Conservation (phyloP, 2,329 filamentous ascomycete genomes). For the Kalmusia sp. region DNA sequence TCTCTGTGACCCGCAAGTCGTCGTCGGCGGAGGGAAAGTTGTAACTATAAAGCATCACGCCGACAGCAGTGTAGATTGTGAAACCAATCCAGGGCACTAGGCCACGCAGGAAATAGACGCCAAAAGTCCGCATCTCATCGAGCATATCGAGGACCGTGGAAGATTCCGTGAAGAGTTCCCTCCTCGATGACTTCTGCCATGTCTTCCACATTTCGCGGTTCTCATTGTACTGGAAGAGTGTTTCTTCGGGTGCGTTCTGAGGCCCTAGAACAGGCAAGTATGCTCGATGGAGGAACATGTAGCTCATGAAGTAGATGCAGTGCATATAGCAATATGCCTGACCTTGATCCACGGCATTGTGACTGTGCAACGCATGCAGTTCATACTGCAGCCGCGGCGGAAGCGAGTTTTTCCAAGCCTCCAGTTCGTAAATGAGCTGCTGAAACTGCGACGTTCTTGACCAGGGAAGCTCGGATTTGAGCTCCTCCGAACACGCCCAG, state of each 20-base stretch:
- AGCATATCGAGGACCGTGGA: conserved; percentile 50
- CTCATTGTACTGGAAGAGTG: conserved; percentile 40
- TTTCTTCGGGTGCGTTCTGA: conserved; percentile 39
- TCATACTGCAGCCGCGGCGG: conserved; percentile 47
- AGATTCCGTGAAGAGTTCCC: conserved; percentile 45
- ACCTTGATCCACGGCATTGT: conserved; percentile 51
- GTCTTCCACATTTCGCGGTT: conserved; percentile 43
- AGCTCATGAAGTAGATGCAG: conserved; percentile 51
- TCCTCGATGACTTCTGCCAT: conserved; percentile 46
- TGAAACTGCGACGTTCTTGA: conserved; percentile 44
- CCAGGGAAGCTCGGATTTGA: conserved; percentile 48
- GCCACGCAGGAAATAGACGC: conserved; percentile 48
- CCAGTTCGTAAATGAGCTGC: conserved; percentile 42
- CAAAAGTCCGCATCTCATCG: conserved; percentile 50
- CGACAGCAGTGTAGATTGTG: conserved; percentile 51
- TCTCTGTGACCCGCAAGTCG: conserved; percentile 40
- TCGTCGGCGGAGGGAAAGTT: conserved; percentile 47
- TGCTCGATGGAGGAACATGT: conserved; percentile 51
- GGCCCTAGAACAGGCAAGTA: conserved; percentile 49
- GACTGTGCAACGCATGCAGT: conserved; percentile 47
- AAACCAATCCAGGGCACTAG: conserved; percentile 52
- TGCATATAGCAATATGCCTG: conserved; percentile 53
- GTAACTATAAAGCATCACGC: conserved; percentile 49
- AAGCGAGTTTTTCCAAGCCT: conserved; percentile 44
- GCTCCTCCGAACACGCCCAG: conserved; percentile 48